Conservation (phyloP, 805 yeast genomes). For the Cyberlindnera sargentensis region DNA sequence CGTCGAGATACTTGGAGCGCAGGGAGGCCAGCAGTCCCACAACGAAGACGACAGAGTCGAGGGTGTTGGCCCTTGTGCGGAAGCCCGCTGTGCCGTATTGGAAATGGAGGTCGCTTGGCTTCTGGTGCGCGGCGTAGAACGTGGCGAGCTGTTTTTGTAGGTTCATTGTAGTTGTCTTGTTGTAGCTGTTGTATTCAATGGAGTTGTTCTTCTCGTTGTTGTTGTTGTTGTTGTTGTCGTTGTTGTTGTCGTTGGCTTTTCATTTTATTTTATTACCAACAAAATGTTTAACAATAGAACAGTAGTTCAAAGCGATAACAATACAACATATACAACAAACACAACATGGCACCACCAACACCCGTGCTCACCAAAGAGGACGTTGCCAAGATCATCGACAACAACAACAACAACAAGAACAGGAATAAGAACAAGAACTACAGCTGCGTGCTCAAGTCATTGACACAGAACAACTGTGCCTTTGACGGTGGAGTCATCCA, state of each 20-base stretch:
- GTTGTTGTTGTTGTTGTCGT: no score
- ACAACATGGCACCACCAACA: constrained; percentile 44
- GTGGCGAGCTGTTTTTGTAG: constrained; percentile 10
- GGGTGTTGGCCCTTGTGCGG: constrained; percentile 58
- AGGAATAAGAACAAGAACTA: no score
- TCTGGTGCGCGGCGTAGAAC: constrained; percentile 22
- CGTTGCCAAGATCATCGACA: constrained; percentile 21
- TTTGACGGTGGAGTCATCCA: constrained; percentile 34
- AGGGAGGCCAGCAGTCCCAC: constrained; percentile 79
- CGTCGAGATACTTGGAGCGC: constrained; percentile 64
- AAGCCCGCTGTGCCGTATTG: constrained; percentile 98
- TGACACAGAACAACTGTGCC: constrained; percentile 42
- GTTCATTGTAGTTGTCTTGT: constrained; percentile 8
- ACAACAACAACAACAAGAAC: no score
- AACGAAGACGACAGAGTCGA: constrained; percentile 78
- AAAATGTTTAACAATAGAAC: no score
- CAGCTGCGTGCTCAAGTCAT: constrained; percentile 32
- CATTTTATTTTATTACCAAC: no score
- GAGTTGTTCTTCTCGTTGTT: not conserved
- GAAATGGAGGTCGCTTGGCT: constrained; percentile 38
- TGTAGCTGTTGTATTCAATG: not conserved
- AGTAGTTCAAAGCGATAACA: no score
- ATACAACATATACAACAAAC: no score
- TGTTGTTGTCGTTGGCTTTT: no score
- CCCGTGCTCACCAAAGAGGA: constrained; percentile 36